Evolutionary conservation across 371 early-diverging fungal species (phyloP).

Genomic region (Mortierella sp.): DNA sequence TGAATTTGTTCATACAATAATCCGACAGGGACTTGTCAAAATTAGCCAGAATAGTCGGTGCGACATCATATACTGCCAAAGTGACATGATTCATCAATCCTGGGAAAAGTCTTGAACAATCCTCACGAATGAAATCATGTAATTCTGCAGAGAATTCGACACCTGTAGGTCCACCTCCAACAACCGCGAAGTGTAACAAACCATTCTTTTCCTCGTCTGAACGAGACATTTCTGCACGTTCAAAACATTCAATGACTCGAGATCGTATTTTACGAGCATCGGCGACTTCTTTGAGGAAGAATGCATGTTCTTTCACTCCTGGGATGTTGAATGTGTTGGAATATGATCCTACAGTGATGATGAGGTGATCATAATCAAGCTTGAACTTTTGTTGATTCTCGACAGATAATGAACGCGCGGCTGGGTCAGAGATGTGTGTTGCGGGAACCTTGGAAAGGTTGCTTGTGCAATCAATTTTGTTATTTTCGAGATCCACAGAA

Average conservation of each 20-base stretch:
- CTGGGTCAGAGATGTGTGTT: slow-evolving; percentile 4
- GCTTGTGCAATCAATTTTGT: slow-evolving; percentile 58
- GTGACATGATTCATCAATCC: slow-evolving; percentile 69
- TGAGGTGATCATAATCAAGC: slow-evolving; percentile 81
- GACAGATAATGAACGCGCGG: background rate
- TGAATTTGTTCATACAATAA: slow-evolving; percentile 78
- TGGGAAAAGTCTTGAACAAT: slow-evolving; percentile 76
- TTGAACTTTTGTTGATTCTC: slow-evolving; percentile 35
- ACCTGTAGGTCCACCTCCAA: slow-evolving; percentile 87
- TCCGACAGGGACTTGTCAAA: slow-evolving; percentile 77
- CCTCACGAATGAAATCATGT: slow-evolving; percentile 83
- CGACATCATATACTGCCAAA: slow-evolving; percentile 81
- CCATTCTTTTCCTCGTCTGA: slow-evolving; percentile 76
- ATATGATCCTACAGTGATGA: slow-evolving; percentile 86
- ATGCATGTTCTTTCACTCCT: slow-evolving; percentile 83
- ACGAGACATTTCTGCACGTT: slow-evolving; percentile 79
- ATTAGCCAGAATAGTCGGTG: slow-evolving; percentile 74
- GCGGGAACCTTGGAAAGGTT: slow-evolving; percentile 37
- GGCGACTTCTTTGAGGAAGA: slow-evolving; percentile 78
- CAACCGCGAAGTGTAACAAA: slow-evolving; percentile 86
- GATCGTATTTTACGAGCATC: slow-evolving; percentile 82
- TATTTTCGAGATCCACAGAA: slow-evolving; percentile 63
- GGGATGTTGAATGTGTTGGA: slow-evolving; percentile 86
- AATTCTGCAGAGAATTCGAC: slow-evolving; percentile 83
- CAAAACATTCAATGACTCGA: slow-evolving; percentile 83